These are phyloP conservation scores for Aristolochia californica DNA, from an alignment of 164 flowering plant species.

Conservation along the genomic window DNA sequence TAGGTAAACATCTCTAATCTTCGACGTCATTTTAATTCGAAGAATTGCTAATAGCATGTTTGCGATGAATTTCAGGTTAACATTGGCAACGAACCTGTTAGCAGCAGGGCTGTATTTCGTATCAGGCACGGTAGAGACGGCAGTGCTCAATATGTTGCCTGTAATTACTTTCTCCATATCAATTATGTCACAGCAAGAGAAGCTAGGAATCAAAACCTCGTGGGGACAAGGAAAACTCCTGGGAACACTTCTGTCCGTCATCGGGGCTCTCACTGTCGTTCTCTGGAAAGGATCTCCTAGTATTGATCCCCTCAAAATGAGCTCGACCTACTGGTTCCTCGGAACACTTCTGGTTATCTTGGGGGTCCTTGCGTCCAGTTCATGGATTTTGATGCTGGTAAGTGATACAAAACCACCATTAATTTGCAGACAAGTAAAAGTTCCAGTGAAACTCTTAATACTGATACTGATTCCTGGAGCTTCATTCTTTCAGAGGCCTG, in stretches of 20 bases:
- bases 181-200: constrained; percentile 8
- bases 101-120: constrained; percentile 8
- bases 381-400: constrained; percentile 23
- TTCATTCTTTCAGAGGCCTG: constrained; percentile 13
- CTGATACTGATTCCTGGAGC: too few species aligned
- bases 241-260: constrained; percentile 9
- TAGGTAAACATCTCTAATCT: too few species aligned
- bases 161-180: constrained; percentile 8
- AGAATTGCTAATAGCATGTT: too few species aligned
- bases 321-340: constrained; percentile 3
- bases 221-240: constrained; percentile 12
- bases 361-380: constrained; percentile 16
- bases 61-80: too few species aligned
- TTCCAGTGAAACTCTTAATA: too few species aligned
- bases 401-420: too few species aligned
- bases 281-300: constrained; percentile 8
- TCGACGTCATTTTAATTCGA: too few species aligned
- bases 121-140: constrained; percentile 9
- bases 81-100: constrained; percentile 5
- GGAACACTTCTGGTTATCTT: constrained; percentile 16
- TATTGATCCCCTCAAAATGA: not conserved
- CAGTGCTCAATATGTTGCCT: constrained; percentile 10
- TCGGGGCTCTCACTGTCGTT: constrained; percentile 9
- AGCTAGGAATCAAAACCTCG: constrained; percentile 6
- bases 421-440: too few species aligned